A percentile compares a stretch with the other conserved stretches of the same genome.
Evolutionary conservation across 2,329 filamentous ascomycete genomes (phyloP).

Genomic region (Teratosphaeria destructans): DNA sequence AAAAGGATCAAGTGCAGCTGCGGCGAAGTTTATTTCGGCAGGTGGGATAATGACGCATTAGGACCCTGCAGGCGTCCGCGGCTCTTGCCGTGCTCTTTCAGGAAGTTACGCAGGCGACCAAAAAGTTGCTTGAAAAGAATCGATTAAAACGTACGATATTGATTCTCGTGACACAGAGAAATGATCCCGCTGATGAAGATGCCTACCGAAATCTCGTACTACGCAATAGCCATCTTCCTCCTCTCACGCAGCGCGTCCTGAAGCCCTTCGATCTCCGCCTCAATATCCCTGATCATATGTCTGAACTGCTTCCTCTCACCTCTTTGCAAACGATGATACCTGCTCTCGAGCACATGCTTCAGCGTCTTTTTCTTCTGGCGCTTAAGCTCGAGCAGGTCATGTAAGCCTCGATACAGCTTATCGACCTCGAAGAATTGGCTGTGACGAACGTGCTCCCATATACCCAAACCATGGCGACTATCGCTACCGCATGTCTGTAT

Average conservation of each 20-base stretch:
- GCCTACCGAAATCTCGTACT: too few relatives aligned
- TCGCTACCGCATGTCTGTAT: not conserved
- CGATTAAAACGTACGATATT: too few relatives aligned
- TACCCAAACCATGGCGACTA: not conserved
- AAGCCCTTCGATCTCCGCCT: not conserved
- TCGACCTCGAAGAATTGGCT: not conserved
- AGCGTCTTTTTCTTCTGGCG: not conserved
- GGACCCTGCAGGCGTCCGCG: not conserved
- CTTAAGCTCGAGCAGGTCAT: not conserved
- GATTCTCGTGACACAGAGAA: too few relatives aligned
- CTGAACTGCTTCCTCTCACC: not conserved
- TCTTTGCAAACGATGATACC: not conserved
- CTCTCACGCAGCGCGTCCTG: not conserved
- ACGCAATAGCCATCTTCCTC: not conserved
- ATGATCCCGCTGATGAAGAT: too few relatives aligned
- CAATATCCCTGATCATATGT: not conserved
- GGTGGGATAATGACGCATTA: not conserved
- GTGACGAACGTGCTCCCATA: not conserved
- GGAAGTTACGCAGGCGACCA: not conserved
- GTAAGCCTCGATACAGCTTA: not conserved
- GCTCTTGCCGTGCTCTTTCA: not conserved
- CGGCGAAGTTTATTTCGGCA: not conserved
- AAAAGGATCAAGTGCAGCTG: not conserved
- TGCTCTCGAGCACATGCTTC: not conserved
- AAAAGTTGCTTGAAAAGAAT: not conserved